Evolutionary conservation across 2,329 filamentous ascomycete species (phyloP), one percentile per base, ranked within the genome.

Genomic region (Aureobasidium namibiae): DNA sequence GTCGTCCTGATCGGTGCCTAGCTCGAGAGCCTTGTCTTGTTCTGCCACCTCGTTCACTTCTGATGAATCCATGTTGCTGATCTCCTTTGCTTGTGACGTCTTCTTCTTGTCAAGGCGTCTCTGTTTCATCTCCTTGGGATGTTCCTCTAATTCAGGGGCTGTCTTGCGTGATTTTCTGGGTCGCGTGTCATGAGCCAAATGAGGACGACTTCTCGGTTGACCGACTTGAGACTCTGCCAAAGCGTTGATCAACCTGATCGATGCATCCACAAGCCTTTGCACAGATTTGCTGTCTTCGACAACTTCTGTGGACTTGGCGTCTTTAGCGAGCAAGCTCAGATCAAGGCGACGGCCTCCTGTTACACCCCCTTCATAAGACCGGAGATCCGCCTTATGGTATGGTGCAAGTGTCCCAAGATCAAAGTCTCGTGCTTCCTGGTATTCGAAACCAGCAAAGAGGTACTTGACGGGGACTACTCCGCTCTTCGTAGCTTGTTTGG

Each of bases 371-470:
- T 63, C 59, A 8, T 54, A 26, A 13, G 45, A 54, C 2, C 31
- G 21, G n/a, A 60, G 26, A 7, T 16, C 42, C 26, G 48, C 45
- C 7, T 23, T 36, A 10, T 36, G 42, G 4, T 33, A 5, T n/a
- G 34, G 21, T 18, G 13, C 44, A 11, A 49, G 24, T 7, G 56
- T 14, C 9, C 3, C 10, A 21, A 53, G 18, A 16, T 42, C 39
- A n/a, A 39, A 29, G 7, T 52, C 18, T 14, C 53, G 42, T 14
- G n/a, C 14, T 14, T 60, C 57, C 1, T 31, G 53, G 18, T 54
- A 41, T 24, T 61, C 60, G 23, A 60, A 63, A 2, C 62, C 60
- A n/a, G 50, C 39, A 26, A 63, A 63, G 18, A 59, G 56, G 31
- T 63, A 63, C 10, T 49, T 49, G 34, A 46, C 33, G 8, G 23